Percentiles rank a stretch among this genome's conserved stretches.
Conservation (phyloP, 2,329 filamentous ascomycete species). For the Pseudogymnoascus sp. region DNA sequence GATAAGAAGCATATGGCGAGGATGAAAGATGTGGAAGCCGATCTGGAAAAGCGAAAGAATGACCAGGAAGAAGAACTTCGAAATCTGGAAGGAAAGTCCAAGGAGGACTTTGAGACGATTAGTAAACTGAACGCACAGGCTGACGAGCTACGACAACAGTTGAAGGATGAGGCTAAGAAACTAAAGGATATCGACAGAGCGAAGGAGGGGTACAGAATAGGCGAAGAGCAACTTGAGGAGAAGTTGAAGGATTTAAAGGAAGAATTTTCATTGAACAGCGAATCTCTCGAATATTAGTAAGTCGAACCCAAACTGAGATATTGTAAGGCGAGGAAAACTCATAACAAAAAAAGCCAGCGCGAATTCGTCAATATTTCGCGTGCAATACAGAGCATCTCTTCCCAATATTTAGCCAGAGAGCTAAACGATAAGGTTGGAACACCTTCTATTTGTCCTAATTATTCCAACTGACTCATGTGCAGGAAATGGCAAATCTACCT, state of each 20-base stretch:
- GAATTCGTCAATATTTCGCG: slow-evolving; percentile 11
- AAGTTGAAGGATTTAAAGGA: slow-evolving; percentile 11
- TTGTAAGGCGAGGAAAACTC: slow-evolving; percentile 1
- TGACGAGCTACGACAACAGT: slow-evolving; percentile 4
- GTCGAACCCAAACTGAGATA: not conserved
- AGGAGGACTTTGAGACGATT: slow-evolving; percentile 2
- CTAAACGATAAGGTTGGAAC: not conserved
- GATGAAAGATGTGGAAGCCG: slow-evolving; percentile 9
- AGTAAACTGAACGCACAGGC: slow-evolving; percentile 7
- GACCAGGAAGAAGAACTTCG: slow-evolving; percentile 8
- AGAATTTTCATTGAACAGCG: slow-evolving; percentile 12
- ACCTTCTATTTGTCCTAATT: not conserved
- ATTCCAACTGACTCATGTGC: not conserved
- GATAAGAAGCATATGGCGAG: not conserved
- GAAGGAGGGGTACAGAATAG: slow-evolving; percentile 9
- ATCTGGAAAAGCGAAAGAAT: slow-evolving; percentile 8
- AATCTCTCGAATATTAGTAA: slow-evolving; percentile 12
- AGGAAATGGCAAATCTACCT: not conserved
- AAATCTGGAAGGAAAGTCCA: slow-evolving; percentile 8
- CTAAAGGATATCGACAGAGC: slow-evolving; percentile 9
- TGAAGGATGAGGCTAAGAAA: not conserved
- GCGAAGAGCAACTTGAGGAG: slow-evolving; percentile 8
- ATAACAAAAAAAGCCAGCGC: slow-evolving; percentile 6
- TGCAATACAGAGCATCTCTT: not conserved
- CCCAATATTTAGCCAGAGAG: not conserved